Evolutionary conservation across 805 yeast species (phyloP).

Genomic region (Yarrowia osloensis): DNA sequence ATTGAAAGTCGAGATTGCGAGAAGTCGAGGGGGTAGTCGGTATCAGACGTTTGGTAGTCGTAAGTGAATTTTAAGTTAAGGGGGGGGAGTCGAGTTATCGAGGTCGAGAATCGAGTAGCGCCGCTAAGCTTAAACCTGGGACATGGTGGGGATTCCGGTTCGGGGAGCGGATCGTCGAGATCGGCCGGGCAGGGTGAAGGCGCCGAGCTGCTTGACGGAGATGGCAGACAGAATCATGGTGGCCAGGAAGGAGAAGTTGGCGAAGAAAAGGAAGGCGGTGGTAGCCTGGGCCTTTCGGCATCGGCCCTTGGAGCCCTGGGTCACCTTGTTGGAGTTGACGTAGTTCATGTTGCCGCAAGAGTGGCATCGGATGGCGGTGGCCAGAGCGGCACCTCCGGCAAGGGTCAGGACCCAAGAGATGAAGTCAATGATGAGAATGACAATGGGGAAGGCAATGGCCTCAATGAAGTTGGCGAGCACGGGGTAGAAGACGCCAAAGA

Average conservation of each 20-base stretch:
- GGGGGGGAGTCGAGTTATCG: neutral
- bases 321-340: slow-evolving; percentile 63
- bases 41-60: slow-evolving; percentile 8
- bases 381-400: slow-evolving; percentile 92
- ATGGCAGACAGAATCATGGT: slow-evolving; percentile 55
- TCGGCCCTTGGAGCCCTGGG: slow-evolving; percentile 77
- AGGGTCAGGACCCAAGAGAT: slow-evolving; percentile 89
- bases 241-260: slow-evolving; percentile 72
- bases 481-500: slow-evolving; percentile 80
- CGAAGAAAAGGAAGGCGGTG: slow-evolving; percentile 79
- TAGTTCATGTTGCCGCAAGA: slow-evolving; percentile 74
- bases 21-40: slow-evolving; percentile 11
- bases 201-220: slow-evolving; percentile 58
- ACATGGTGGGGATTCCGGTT: slow-evolving; percentile 87
- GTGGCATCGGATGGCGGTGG: slow-evolving; percentile 84
- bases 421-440: slow-evolving; percentile 75
- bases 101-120: neutral
- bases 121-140: slow-evolving; percentile 66
- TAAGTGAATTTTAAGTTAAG: slow-evolving; percentile 11
- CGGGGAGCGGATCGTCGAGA: slow-evolving; percentile 55
- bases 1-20: slow-evolving; percentile 15
- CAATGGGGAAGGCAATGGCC: slow-evolving; percentile 83
- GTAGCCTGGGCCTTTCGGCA: slow-evolving; percentile 95
- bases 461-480: slow-evolving; percentile 72
- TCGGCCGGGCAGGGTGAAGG: slow-evolving; percentile 54